These are phyloP conservation scores for Noccaea bulbosa DNA, from an alignment of 345 rosid genomes.

Conservation along the genomic window DNA sequence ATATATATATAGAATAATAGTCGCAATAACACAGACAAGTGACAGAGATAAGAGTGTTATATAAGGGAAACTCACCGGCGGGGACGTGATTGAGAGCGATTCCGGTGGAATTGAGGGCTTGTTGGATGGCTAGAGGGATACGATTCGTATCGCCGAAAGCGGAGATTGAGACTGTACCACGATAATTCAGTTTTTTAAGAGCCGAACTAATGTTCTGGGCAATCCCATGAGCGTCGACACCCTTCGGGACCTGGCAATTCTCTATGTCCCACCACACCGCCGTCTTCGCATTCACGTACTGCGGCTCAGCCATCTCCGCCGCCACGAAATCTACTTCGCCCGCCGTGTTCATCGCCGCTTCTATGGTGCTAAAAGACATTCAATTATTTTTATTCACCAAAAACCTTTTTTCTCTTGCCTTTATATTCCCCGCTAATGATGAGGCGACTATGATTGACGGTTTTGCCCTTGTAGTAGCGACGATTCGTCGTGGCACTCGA, in stretches of 20 bases:
- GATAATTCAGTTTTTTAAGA: slow-evolving; percentile 64
- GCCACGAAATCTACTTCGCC: slow-evolving; percentile 15
- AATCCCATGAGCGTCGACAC: slow-evolving; percentile 70
- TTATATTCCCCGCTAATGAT: not conserved
- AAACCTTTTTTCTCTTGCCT: not conserved
- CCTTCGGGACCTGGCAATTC: slow-evolving; percentile 82
- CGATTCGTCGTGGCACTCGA: not conserved
- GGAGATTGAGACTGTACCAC: slow-evolving; percentile 83
- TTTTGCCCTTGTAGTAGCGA: not conserved
- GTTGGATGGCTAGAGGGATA: slow-evolving; percentile 64
- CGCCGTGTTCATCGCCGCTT: slow-evolving; percentile 20
- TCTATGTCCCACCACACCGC: slow-evolving; percentile 99
- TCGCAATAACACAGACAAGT: not conserved
- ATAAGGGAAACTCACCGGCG: slow-evolving; percentile 52
- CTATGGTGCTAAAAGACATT: not conserved
- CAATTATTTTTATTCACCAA: not conserved
- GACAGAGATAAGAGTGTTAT: not conserved
- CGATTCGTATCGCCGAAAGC: slow-evolving; percentile 86
- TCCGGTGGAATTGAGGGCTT: slow-evolving; percentile 89
- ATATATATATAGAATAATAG: no score
- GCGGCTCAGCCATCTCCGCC: slow-evolving; percentile 49
- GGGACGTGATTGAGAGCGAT: slow-evolving; percentile 91
- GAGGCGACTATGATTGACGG: not conserved
- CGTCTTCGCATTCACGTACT: slow-evolving; percentile 73
- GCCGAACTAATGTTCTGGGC: slow-evolving; percentile 96